Conservation (phyloP, 129 eudicot species). For the Mikania micrantha region DNA sequence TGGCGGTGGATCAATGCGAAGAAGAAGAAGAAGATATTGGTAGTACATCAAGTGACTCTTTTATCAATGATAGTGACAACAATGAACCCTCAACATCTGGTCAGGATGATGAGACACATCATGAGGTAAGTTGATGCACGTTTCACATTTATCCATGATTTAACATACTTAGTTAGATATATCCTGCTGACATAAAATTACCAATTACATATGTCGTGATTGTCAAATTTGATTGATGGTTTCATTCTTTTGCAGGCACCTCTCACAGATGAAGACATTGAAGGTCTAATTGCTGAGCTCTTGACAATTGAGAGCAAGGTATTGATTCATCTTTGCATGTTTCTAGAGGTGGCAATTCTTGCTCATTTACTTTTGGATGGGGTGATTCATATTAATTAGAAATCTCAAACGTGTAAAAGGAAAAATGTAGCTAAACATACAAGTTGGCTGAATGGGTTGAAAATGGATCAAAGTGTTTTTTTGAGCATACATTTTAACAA, state of each 20-base stretch:
- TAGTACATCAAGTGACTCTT: slow-evolving; percentile 36
- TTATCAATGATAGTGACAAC: slow-evolving; percentile 38
- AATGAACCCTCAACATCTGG: slow-evolving; percentile 35
- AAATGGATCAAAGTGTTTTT: neutral
- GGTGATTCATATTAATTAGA: neutral
- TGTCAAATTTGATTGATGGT: slow-evolving; percentile 3
- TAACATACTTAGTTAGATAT: neutral
- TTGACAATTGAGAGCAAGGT: slow-evolving; percentile 94
- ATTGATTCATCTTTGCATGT: neutral
- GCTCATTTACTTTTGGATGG: neutral
- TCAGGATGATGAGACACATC: slow-evolving; percentile 38
- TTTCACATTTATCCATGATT: neutral
- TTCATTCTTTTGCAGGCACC: slow-evolving; percentile 43
- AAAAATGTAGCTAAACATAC: neutral
- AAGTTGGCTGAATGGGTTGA: neutral
- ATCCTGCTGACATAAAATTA: neutral
- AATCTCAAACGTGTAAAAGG: neutral
- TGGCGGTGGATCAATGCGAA: slow-evolving; percentile 31
- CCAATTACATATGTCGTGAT: neutral
- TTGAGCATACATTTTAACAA: neutral
- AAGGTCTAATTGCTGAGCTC: slow-evolving; percentile 76
- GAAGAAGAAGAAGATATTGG: slow-evolving; percentile 43
- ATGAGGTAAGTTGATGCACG: slow-evolving; percentile 34
- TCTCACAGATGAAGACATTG: slow-evolving; percentile 77
- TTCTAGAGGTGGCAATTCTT: neutral